phyloP scores from a whole-genome alignment of 2,329 filamentous ascomycete species.

The Alternaria brassicicola region DNA sequence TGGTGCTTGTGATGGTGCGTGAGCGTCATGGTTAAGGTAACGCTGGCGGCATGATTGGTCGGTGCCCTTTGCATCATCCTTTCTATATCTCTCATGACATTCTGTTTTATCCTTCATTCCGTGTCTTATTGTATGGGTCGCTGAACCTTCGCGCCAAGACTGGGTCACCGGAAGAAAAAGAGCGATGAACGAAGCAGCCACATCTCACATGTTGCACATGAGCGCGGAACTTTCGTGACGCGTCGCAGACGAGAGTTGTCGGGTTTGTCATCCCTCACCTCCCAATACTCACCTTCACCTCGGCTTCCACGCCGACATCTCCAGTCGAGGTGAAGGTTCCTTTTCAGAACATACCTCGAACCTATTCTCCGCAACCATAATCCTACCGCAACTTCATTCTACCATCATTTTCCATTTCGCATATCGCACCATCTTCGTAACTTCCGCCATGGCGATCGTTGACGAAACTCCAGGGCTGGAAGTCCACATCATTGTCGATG shows the following conservation, averaged over 20 bases:
- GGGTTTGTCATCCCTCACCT: neutral
- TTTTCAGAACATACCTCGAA: neutral
- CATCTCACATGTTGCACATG: neutral
- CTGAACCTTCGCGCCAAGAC: neutral
- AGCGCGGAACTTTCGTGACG: neutral
- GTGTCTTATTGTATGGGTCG: neutral
- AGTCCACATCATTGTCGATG: conserved; percentile 27
- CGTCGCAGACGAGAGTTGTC: neutral
- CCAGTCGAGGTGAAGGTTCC: neutral
- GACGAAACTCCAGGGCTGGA: conserved; percentile 16
- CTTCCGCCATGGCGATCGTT: conserved; percentile 21
- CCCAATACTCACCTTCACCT: neutral
- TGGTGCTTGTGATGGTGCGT: neutral
- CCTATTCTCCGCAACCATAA: neutral
- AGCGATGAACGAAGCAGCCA: neutral
- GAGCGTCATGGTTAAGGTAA: neutral
- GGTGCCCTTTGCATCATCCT: neutral
- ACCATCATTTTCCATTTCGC: neutral
- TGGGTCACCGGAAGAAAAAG: neutral
- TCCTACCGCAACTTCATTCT: neutral
- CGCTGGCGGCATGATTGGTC: neutral
- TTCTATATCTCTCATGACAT: neutral
- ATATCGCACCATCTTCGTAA: too few relatives aligned
- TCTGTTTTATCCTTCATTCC: neutral
- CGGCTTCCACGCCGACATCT: neutral